Base-by-base conservation (phyloP, 2,329 filamentous ascomycete species). In the Fusarium falciforme region DNA sequence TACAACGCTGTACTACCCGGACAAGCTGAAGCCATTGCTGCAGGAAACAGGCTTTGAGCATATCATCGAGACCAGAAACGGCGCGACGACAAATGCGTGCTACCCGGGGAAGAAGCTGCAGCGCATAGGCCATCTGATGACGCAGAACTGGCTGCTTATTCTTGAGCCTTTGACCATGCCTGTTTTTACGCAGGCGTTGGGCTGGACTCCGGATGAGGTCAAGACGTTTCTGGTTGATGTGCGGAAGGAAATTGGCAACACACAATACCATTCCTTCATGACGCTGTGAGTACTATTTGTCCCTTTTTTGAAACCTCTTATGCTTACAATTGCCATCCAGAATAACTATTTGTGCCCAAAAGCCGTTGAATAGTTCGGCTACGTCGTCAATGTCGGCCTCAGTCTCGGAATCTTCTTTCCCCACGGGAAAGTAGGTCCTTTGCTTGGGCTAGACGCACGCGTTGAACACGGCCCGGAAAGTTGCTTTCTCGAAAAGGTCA, bases 221-320 rank as follows among this genome's bases (percentile, higher is more conserved):
- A 72, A 68, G 35, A 36, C 52, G 29, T 69, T 77, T 64, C 47
- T 77, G 35, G 31, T 2, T 5, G 71, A 77, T n/a, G 75, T 77
- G 49, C 64, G 66, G 59, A 69, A 52, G 57, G 75, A 77, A 55
- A 67, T 77, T 71, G 62, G 38, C 14, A 72, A 77, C 35, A 77
- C 64, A 22, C 40, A 75, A 58, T 77, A 77, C 33, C 75, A 77
- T 61, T 77, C 75, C 20, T 77, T 72, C 59, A 77, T 77, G 75
- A 77, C 75, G 17, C 62, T 77, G 75, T 77, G 33, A 73, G 75
- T 71, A 54, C 38, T 0, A 36, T 16, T 3, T 36, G 33, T 6
- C 33, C 33, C 33, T 36, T 16, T 16, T 4, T 36, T 3, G 6
- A 38, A 61, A 25, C 44, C 40, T 62, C 33, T 52, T 11, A 4